Evolutionary conservation across 2,329 filamentous ascomycete genomes (phyloP), one percentile per base, ranked within the genome.

Genomic region (Rhynchosporium secalis): DNA sequence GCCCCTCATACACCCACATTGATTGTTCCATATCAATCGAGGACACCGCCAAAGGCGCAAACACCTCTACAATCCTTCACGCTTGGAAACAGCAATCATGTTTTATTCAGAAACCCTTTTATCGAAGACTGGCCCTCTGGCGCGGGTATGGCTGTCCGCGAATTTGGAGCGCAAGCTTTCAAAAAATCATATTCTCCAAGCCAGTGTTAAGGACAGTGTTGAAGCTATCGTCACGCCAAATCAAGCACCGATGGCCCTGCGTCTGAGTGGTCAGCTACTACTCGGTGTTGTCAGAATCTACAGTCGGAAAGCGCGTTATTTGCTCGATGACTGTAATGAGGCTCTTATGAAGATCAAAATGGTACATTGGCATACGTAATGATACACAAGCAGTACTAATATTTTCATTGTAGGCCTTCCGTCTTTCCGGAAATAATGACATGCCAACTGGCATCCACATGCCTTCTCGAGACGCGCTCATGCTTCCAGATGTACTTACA

Each of bases 161-260:
- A 99, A 98, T 78, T 83, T 98, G 68, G 95, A 98, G 84, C 92
- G 94, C 82, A 99, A 98, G 80, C 87, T 99, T 64, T 96, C 93
- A 70, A 99, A 99, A 79, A 92, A 92, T 67, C 92, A 97, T 73
- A 95, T 98, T 69, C 77, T 99, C 67, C 92, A 96, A 75, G 94
- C 93, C 63, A 96, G 96, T 78, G 90, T 99, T 70, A 90, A 94
- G 72, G 91, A 92, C 79, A 96, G 93, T 77, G 93, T 99, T 68
- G 90, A 92, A 76, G 92, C 92, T 70, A 99, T 99, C 76, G 95
- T 98, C 69, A 91, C 91, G 63, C 91, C 92, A 55, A 91, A 89
- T 68, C 92, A 96, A 78, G 95, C 94, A 47, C 95, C 95, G 36
- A 94, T 99, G 85, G 95, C 95, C 36, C 79, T 99, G 72, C 92